A percentile compares a stretch with the other conserved stretches of the same genome.
These are phyloP conservation scores for Trebouxia gelatinosa DNA, from an alignment of 163 green algal genomes.

Conservation along the genomic window DNA sequence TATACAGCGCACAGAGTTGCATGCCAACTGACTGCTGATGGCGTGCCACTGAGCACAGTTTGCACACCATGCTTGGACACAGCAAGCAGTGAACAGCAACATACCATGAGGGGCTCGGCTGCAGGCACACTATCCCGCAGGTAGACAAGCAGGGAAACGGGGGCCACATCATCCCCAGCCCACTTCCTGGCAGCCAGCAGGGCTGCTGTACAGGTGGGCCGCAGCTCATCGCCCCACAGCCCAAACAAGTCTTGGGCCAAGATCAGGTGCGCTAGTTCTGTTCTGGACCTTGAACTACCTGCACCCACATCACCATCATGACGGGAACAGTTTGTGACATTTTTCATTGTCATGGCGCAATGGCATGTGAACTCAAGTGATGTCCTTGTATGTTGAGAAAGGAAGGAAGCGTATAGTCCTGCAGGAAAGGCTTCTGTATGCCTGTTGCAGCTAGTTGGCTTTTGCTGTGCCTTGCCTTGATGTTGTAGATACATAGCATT, in stretches of 20 bases:
- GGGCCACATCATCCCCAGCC: constrained; percentile 73
- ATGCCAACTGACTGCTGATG: no score
- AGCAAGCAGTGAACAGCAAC: no score
- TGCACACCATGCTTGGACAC: not conserved
- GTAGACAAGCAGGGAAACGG: constrained; percentile 45
- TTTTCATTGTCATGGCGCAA: not conserved
- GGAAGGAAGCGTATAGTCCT: no score
- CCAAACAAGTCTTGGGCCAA: constrained; percentile 77
- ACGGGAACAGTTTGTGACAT: not conserved
- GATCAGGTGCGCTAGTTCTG: constrained; percentile 64
- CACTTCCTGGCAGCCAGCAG: constrained; percentile 70
- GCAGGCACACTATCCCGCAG: constrained; percentile 39
- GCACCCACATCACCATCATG: not conserved
- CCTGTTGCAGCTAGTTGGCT: no score
- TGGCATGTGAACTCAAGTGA: no score
- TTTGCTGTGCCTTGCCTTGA: no score
- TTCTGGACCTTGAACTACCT: constrained; percentile 21
- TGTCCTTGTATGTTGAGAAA: no score
- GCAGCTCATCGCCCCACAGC: constrained; percentile 53
- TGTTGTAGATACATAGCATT: no score
- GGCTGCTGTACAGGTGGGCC: constrained; percentile 47
- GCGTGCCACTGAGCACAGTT: no score
- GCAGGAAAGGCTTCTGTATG: no score
- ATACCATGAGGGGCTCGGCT: constrained; percentile 37
- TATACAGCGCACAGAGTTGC: no score